Base-by-base conservation (phyloP, 768 basidiomycete species). In the Termitomyces sp. region DNA sequence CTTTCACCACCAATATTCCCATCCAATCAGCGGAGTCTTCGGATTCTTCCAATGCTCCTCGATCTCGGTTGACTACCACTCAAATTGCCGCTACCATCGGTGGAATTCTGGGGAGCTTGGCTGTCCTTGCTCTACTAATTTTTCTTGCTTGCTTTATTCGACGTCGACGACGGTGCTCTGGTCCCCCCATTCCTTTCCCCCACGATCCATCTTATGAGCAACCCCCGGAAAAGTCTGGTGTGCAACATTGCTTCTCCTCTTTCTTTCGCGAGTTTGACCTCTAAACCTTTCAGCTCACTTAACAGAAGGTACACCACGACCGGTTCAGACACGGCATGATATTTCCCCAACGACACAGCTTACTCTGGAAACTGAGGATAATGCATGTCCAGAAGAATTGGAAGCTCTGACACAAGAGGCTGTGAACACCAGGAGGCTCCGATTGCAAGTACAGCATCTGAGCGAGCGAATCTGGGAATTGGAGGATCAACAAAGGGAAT, bases 171-270 rank as follows among this genome's bases (percentile, higher is more conserved):
- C 42, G 10, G 2, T 32, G 8, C 20, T 3, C 1, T 42, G 11
- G 7, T 32, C 12, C 32, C 29, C 4, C 34, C 29, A 49, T 14
- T 14, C 11, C 40, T 3, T 32, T 40, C n/a, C 62, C 62, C 11
- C 1, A 11, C 29, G 46, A 59, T 43, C 37, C 57, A 56, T 34
- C 12, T 15, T 63, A 63, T 29, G 56, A 0, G 2, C 62, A 63
- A 46, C 62, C 62, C 17, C 29, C 49, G 10, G 55, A 60, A 46
- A 63, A 60, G 43, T 57, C 59, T 36, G 29, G 63, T 63, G 48
- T 38, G 54, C 25, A 53, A n/a, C 25, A 34, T 43, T 12, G 3
- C 34, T 29, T 17, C 5, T 11, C 40, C 29, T 15, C 8, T 37
- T 38, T 31, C 9, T 55, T 10, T 6, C 37, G 4, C 29, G 0